Base-by-base conservation (phyloP, 202 grass and related monocot species). In the Schoenoplectus tabernaemontani region DNA sequence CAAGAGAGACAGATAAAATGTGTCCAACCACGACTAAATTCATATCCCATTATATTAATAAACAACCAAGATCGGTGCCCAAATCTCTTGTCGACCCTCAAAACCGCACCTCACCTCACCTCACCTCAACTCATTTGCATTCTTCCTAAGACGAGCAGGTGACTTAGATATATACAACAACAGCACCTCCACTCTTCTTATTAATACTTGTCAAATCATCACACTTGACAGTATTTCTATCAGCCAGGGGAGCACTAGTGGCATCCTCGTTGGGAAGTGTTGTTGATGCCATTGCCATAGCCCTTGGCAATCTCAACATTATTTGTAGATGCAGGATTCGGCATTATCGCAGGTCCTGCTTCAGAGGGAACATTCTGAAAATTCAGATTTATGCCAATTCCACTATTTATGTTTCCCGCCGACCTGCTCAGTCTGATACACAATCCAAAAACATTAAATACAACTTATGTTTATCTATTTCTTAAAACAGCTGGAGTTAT, bases 311-410 rank as follows among this genome's bases (percentile, higher is more conserved):
- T 82, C 90, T 92, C 13, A 0, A 57, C 86, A 51, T 41, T 84
- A 44, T 82, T 83, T 64, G 62, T 9, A 5, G 77, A 59, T 6
- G 75, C 34, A 11, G 86, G 41, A 10, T 66, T 63, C 24, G 16
- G 73, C 9, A 3, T 54, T 34, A 26, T 53, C 13, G 47, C 48
- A 30, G 78, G 38, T 48, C 8, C 38, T 10, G 12, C 60, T 51
- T 8, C 59, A 33, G 60, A 69, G 67, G 91, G 76, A 80, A 99
- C 48, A 1, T 93, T 84, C 83, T 96, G 96, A n/a, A 73, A 96
- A 19, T 56, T 79, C 85, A 6, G 88, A 83, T 64, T 85, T 96
- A 64, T 85, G 88, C 96, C 96, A 99, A 39, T 92, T 99, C 69
- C 92, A 85, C 15, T 19, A 42, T 46, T 83, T 90, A 15, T 50